These are phyloP conservation scores for Tylopilus subfusipes DNA, from an alignment of 768 basidiomycete genomes.

Conservation along the genomic window DNA sequence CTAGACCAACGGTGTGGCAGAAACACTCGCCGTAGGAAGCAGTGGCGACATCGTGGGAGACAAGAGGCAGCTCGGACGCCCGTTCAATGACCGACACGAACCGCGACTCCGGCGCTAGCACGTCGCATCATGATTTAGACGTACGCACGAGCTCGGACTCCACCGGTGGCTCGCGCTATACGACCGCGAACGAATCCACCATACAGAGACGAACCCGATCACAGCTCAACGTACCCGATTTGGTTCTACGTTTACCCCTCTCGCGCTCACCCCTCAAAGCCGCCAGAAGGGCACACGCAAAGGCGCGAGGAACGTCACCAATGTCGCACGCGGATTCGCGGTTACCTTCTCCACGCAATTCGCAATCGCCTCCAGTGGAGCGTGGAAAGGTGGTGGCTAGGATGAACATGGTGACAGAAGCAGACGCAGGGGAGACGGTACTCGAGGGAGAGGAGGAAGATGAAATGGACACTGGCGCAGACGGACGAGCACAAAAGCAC, in stretches of 20 bases:
- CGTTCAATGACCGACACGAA: conserved; percentile 17
- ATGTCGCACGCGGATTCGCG: conserved; percentile 2
- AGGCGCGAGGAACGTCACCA: conserved; percentile 26
- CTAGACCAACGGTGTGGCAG: background rate
- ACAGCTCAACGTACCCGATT: conserved; percentile 46
- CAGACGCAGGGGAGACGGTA: background rate
- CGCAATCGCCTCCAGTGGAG: background rate
- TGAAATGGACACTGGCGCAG: background rate
- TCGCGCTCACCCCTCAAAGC: conserved; percentile 51
- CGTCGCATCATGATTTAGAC: conserved; percentile 3
- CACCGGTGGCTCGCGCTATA: background rate
- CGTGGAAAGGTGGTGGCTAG: background rate
- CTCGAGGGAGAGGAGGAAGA: background rate
- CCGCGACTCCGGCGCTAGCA: conserved; percentile 8
- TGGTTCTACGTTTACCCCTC: conserved; percentile 42
- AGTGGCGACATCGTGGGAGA: background rate
- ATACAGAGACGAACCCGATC: conserved; percentile 43
- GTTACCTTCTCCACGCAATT: background rate
- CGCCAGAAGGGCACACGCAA: conserved; percentile 36
- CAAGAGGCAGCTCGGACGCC: background rate
- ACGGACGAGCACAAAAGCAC: conserved; percentile 3
- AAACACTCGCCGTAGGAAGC: background rate
- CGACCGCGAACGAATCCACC: background rate
- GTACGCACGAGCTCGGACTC: background rate
- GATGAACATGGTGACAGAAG: background rate